These are phyloP conservation scores for Thermochaetoides thermophila DNA, from an alignment of 495 filamentous ascomycete species.

Conservation along the genomic window DNA sequence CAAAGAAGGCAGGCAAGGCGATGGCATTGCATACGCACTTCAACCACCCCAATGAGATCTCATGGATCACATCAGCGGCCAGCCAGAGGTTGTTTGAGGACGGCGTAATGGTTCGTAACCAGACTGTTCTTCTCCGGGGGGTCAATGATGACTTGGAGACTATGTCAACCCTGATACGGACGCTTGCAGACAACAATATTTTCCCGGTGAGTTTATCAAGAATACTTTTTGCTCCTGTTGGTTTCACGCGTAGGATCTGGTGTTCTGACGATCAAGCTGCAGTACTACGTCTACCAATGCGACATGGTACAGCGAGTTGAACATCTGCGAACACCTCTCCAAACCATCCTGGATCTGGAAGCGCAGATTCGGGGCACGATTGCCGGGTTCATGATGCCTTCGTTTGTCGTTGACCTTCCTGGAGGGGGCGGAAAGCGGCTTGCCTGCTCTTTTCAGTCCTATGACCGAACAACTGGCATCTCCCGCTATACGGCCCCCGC, in stretches of 20 bases:
- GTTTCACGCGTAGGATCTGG: neutral
- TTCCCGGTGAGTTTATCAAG: slow-evolving; percentile 28
- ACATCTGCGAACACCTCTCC: slow-evolving; percentile 45
- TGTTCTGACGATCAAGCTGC: slow-evolving; percentile 5
- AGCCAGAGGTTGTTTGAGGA: slow-evolving; percentile 31
- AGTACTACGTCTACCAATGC: slow-evolving; percentile 47
- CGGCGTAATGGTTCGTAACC: slow-evolving; percentile 38
- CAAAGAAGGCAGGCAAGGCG: slow-evolving; percentile 35
- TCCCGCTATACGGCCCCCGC: slow-evolving; percentile 39
- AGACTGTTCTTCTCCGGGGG: slow-evolving; percentile 37
- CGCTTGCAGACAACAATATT: slow-evolving; percentile 39
- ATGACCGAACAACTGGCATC: slow-evolving; percentile 34
- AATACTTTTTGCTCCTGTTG: neutral
- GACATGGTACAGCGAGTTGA: slow-evolving; percentile 43
- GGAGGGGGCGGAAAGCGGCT: slow-evolving; percentile 46
- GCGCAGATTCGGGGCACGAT: slow-evolving; percentile 38
- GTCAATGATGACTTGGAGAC: slow-evolving; percentile 40
- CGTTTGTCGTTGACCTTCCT: slow-evolving; percentile 46
- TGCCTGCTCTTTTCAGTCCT: slow-evolving; percentile 33
- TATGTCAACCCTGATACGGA: slow-evolving; percentile 35
- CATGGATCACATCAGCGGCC: slow-evolving; percentile 40
- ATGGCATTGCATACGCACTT: slow-evolving; percentile 48
- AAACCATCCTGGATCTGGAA: slow-evolving; percentile 40
- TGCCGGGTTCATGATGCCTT: slow-evolving; percentile 44
- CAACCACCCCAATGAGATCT: slow-evolving; percentile 44